phyloP scores from a whole-genome alignment of 2,329 filamentous ascomycete species.

The Beauveria rudraprayagi region DNA sequence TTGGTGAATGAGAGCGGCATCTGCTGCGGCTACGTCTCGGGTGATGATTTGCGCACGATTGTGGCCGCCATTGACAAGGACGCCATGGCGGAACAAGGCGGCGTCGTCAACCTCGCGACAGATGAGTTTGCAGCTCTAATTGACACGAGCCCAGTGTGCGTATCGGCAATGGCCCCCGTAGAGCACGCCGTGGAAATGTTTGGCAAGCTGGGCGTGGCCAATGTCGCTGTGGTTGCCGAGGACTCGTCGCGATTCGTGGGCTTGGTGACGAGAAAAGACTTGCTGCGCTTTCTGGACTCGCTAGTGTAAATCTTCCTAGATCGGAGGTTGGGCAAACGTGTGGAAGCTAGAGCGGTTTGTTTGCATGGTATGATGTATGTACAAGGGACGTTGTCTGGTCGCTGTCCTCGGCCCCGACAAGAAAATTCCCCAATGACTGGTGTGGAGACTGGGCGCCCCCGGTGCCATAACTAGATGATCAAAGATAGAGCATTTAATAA shows the following conservation, averaged over 20 bases:
- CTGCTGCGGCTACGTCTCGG: constrained; percentile 46
- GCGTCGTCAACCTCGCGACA: constrained; percentile 23
- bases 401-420: neutral
- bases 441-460: neutral
- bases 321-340: too few species aligned
- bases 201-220: constrained; percentile 45
- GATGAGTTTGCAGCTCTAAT: constrained; percentile 38
- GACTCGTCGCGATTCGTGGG: constrained; percentile 41
- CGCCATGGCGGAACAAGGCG: constrained; percentile 14
- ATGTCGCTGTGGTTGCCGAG: constrained; percentile 45
- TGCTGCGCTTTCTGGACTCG: constrained; percentile 19
- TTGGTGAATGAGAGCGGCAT: constrained; percentile 40
- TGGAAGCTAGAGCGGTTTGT: neutral
- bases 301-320: neutral
- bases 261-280: constrained; percentile 50
- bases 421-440: neutral
- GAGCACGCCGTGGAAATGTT: constrained; percentile 55
- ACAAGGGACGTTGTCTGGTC: neutral
- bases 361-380: neutral
- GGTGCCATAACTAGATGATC: too few species aligned
- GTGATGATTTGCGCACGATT: constrained; percentile 45
- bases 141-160: constrained; percentile 43
- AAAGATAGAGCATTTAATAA: too few species aligned
- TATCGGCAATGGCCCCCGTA: constrained; percentile 44
- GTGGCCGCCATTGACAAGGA: constrained; percentile 26